Evolutionary conservation across 2,329 filamentous ascomycete genomes (phyloP), one percentile per base, ranked within the genome.

Genomic region (Xylariaceae sp.): DNA sequence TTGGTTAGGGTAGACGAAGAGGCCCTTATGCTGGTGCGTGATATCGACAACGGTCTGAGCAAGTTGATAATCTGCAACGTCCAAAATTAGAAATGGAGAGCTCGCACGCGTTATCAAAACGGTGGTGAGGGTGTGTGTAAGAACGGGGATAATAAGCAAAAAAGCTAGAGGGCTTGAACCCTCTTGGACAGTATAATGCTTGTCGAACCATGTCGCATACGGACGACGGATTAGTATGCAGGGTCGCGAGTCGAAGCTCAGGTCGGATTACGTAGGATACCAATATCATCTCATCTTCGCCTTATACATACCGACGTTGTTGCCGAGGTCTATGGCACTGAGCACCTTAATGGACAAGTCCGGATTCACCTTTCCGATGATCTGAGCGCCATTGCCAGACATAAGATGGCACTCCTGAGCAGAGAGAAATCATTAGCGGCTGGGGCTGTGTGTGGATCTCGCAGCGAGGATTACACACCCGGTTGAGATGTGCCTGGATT

Each of bases 1-100:
- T 59, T 61, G 69, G 62, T 63, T 79, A 52, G 84, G 82, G 69
- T 90, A 92, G 37, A 76, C 66, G 71, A 97, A 97, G 49, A 98
- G 88, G 59, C 86, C 79, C 69, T 89, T 90, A 71, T 91, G 85
- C 48, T 87, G 83, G 75, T 97, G 93, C 32, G 91, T 95, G 37
- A 86, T 88, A 55, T 97, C 90, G 16, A 96, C 93, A 2, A 97
- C 89, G 0, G 88, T 85, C 54, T 90, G 86, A 57, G 87, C 89
- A 32, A 91, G 82, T 50, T 80, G 81, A 73, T 89, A 90, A 75
- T 97, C 92, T 93, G 63, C 14, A 16, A 44, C n/a, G 26, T 20
- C 10, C 7, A 50, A 40, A 6, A 14, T 63, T 59, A 61, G 57
- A 37, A n/a, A 44, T 40, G 14, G 46, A 40, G 10, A 44, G n/a